phyloP scores from a whole-genome alignment of 176 grass and related monocot genomes.

The Hordeum vulgare region MorexV3_pseudomolecules_assembly NC_058523.1:86816707-86817206 shows the following conservation, averaged over 20 bases:
- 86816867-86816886: neutral
- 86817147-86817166: neutral
- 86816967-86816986: neutral
- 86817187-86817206: neutral
- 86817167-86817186: neutral
- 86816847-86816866: neutral
- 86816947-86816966: neutral
- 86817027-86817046: neutral
- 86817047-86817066: neutral
- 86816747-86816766: slow-evolving; percentile 20
- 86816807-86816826: slow-evolving; percentile 26
- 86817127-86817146: neutral
- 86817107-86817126: neutral
- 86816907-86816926: neutral
- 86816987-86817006: neutral
- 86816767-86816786: slow-evolving; percentile 19
- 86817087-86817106: neutral
- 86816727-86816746: slow-evolving; percentile 43
- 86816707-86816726: neutral
- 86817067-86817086: neutral
- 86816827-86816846: slow-evolving; percentile 3
- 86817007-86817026: neutral
- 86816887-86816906: neutral
- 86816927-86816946: neutral
- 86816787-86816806: neutral